Evolutionary conservation across 2,329 filamentous ascomycete species (phyloP), one percentile per base, ranked within the genome.

Genomic region (Cordyceps fumosorosea): DNA sequence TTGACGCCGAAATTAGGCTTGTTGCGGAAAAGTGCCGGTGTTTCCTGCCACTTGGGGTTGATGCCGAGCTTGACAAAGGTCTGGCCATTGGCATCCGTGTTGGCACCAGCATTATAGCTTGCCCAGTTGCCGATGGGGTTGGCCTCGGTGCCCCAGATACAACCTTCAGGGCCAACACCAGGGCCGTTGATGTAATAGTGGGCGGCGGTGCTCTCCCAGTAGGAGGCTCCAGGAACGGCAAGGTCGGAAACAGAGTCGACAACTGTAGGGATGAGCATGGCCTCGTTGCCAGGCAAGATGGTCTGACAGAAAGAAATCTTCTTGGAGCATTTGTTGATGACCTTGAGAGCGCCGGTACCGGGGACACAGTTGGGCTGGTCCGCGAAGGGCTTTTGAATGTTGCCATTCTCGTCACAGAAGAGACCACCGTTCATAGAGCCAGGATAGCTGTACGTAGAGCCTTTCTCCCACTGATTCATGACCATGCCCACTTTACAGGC

Each of bases 181-280:
- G 89, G 90, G 34, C 87, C 82, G 75, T 93, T 93, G 77, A 93
- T 84, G 70, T 93, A 93, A 75, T 83, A 92, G 73, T 93, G 90
- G 63, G 90, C 88, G 63, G 89, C 84, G 14, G 89, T 92, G 51
- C 76, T 74, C 67, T 80, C 84, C 89, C 89, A 93, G 74, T 93
- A 93, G 62, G 76, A 80, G 20, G 80, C 75, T 62, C 80, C 87
- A 10, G 90, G 90, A 42, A 93, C 89, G 56, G 90, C 89, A 60
- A 93, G 78, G 34, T 80, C 81, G n/a, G 79, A 78, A 11, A 72
- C 73, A 65, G 78, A 76, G 24, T 78, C 70, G 53, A 92, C 86
- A 65, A 86, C 74, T n/a, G 89, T 93, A 18, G 89, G 89, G 68
- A 92, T 92, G 67, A 92, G 79, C 89, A 93, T 93, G 64, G 87